These are phyloP conservation scores for Andrographis paniculata DNA, from an alignment of 305 asterid genomes.

Conservation along the genomic window DNA sequence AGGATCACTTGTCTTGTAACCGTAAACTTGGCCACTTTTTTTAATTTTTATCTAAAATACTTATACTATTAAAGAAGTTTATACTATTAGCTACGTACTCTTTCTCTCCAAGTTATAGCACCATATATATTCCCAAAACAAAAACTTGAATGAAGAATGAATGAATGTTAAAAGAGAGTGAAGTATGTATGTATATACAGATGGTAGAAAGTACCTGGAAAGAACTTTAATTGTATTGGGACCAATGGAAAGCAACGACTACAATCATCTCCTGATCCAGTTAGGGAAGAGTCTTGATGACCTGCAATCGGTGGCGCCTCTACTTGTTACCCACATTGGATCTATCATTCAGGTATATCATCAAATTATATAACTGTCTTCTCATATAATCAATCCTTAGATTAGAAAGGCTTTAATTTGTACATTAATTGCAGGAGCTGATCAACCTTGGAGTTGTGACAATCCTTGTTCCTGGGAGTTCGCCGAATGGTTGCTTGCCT, in stretches of 20 bases:
- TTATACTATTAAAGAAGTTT: too few species aligned
- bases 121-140: too few species aligned
- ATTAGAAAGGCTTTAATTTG: too few species aligned
- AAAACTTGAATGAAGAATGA: too few species aligned
- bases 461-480: slow-evolving; percentile 33
- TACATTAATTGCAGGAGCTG: slow-evolving; percentile 31
- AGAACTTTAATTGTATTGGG: slow-evolving; percentile 32
- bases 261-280: slow-evolving; percentile 15
- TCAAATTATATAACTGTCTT: not conserved
- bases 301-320: slow-evolving; percentile 16
- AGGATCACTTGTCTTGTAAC: too few species aligned
- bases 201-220: slow-evolving; percentile 20
- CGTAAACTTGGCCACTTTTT: too few species aligned
- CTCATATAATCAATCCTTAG: too few species aligned
- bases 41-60: too few species aligned
- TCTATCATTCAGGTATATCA: slow-evolving; percentile 22
- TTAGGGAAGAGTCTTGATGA: slow-evolving; percentile 5
- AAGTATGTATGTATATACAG: too few species aligned
- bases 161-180: too few species aligned
- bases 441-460: slow-evolving; percentile 34
- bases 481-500: slow-evolving; percentile 38
- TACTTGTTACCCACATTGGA: slow-evolving; percentile 22
- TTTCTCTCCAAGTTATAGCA: too few species aligned
- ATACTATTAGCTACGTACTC: too few species aligned
- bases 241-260: slow-evolving; percentile 42